Evolutionary conservation across 257 asterid genomes (phyloP), one percentile per base, ranked within the genome.

Genomic region (Cynanchum wilfordii): DNA sequence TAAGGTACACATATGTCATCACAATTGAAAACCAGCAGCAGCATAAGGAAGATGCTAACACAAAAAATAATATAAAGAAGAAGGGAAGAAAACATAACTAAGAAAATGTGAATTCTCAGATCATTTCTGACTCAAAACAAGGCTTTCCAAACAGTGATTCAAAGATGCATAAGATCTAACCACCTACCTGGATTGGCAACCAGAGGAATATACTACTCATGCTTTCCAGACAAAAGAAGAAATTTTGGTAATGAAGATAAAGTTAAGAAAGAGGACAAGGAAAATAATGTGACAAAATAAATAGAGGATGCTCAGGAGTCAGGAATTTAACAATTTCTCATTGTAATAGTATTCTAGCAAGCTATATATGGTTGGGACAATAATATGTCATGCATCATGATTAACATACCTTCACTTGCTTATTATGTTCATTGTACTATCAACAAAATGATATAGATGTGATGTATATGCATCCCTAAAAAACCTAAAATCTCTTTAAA

Each of bases 11-110:
- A 5, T 60, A 29, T 33, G 38, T 33, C 38, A 33, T 60, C 30
- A 9, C 22, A 4, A 29, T 29, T 60, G 42, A 10, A 49, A 64
- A 50, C 55, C 52, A 73, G 57, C 42, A 73, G 57, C 42, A 73
- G 56, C 20, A 64, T 24, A 20, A 15, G 12, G n/a, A 45, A n/a
- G 7, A 33, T 36, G 6, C 20, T 8, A 15, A 13, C 33, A 36
- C 47, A 42, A 33, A 58, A 44, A n/a, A 25, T 17, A 7, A 44
- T 5, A 2, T 17, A 44, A 66, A 57, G 38, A 56, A 54, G 33
- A 59, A 10, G 44, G 33, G 25, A 69, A 51, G 62, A 33, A 29
- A 30, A 69, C 27, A 69, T 60, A 54, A 65, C 45, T 52, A 49
- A 52, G 44, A 60, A 60, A 60, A 52, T 16, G 44, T 60, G 44